A percentile compares a stretch with the other conserved stretches of the same genome.
Evolutionary conservation across 2,329 filamentous ascomycete genomes (phyloP).

Genomic region (Lecanoromycetidae sp.): DNA sequence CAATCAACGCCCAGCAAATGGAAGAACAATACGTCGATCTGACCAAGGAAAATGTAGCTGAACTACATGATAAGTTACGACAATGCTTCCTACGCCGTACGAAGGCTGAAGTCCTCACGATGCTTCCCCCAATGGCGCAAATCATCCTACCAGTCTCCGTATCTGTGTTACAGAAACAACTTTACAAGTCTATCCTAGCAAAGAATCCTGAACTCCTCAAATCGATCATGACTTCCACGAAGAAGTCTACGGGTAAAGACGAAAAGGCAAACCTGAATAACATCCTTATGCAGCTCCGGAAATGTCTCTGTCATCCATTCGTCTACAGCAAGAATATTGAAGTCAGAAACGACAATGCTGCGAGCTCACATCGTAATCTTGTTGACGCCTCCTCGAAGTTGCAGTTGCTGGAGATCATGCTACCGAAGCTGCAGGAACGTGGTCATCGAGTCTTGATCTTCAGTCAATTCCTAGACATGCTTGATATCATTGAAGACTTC

Average conservation of each 20-base stretch:
- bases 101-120: conserved; percentile 80
- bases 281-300: conserved; percentile 87
- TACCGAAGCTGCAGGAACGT: conserved; percentile 72
- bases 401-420: conserved; percentile 67
- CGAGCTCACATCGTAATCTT: conserved; percentile 62
- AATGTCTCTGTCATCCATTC: conserved; percentile 91
- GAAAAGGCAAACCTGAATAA: conserved; percentile 81
- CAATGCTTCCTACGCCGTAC: conserved; percentile 63
- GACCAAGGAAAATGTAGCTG: conserved; percentile 66
- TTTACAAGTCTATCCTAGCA: conserved; percentile 85
- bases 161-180: conserved; percentile 82
- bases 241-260: conserved; percentile 45
- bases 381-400: conserved; percentile 88
- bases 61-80: conserved; percentile 73
- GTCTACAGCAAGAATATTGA: conserved; percentile 86
- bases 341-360: conserved; percentile 54
- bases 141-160: conserved; percentile 95
- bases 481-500: conserved; percentile 89
- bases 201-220: conserved; percentile 84
- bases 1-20: conserved; percentile 55
- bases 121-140: conserved; percentile 84
- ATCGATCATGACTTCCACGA: conserved; percentile 63
- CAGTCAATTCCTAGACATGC: conserved; percentile 80
- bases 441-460: conserved; percentile 91
- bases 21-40: conserved; percentile 68